Evolutionary conservation across 2,329 filamentous ascomycete species (phyloP).

Genomic region (Beauveria medogensis): DNA sequence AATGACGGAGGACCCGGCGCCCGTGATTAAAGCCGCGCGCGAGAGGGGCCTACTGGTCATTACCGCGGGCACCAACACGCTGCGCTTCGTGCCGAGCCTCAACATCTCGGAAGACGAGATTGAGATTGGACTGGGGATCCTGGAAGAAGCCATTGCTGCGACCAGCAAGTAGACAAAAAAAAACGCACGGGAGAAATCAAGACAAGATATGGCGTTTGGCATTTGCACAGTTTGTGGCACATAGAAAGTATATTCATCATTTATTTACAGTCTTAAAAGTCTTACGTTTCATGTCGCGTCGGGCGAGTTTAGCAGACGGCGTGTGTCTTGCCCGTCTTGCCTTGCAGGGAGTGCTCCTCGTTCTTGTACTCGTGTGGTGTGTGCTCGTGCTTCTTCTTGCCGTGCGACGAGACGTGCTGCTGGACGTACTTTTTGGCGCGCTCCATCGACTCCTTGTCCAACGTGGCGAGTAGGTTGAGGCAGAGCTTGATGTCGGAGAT

Average conservation of each 20-base stretch:
- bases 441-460: slow-evolving; percentile 65
- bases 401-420: slow-evolving; percentile 44
- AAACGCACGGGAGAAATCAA: not conserved
- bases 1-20: slow-evolving; percentile 61
- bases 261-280: not conserved
- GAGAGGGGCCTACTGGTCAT: slow-evolving; percentile 86
- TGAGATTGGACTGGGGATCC: slow-evolving; percentile 62
- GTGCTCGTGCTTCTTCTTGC: slow-evolving; percentile 40
- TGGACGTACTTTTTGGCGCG: slow-evolving; percentile 60
- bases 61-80: slow-evolving; percentile 83
- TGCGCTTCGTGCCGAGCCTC: slow-evolving; percentile 85
- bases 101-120: slow-evolving; percentile 77
- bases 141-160: slow-evolving; percentile 57
- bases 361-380: slow-evolving; percentile 41
- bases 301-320: slow-evolving; percentile 57
- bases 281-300: not conserved
- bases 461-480: slow-evolving; percentile 59
- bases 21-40: slow-evolving; percentile 74
- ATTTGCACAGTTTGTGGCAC: not conserved
- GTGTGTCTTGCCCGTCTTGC: slow-evolving; percentile 86
- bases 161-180: slow-evolving; percentile 24
- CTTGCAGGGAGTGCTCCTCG: slow-evolving; percentile 81
- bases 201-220: not conserved
- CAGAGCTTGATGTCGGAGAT: slow-evolving; percentile 73
- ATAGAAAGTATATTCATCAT: slow-evolving; percentile 1